phyloP scores from a whole-genome alignment of 331 rosid genomes.

The Stylosanthes scabra region DNA sequence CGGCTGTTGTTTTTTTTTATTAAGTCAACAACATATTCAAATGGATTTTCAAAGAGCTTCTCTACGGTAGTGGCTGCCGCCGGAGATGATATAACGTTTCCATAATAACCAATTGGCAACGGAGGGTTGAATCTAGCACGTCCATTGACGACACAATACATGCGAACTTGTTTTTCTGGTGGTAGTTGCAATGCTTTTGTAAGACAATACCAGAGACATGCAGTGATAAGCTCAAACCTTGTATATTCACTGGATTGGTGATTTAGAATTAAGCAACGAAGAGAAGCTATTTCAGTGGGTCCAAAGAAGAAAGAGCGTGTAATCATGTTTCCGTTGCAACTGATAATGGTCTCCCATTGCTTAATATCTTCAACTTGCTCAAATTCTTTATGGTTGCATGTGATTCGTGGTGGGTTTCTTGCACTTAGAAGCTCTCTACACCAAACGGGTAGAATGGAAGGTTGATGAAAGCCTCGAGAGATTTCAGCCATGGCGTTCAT shows the following conservation, averaged over 20 bases:
- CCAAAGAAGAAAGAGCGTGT: conserved; percentile 34
- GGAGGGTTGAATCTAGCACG: conserved; percentile 17
- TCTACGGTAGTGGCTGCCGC: neutral
- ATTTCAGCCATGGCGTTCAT: conserved; percentile 15
- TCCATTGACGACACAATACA: neutral
- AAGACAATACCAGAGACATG: too few relatives aligned
- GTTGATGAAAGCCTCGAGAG: conserved; percentile 13
- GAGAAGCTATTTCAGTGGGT: neutral
- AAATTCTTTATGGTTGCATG: conserved; percentile 40
- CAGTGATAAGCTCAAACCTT: too few relatives aligned
- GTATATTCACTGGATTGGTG: too few relatives aligned
- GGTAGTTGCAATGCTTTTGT: too few relatives aligned
- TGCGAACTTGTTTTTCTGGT: conserved; percentile 13
- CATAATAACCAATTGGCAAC: conserved; percentile 31
- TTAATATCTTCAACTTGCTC: neutral
- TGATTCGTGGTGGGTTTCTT: conserved; percentile 37
- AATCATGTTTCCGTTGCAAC: neutral
- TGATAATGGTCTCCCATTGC: too few relatives aligned
- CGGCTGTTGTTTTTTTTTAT: conserved; percentile 20
- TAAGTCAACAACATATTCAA: conserved; percentile 9
- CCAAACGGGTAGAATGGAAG: conserved; percentile 16
- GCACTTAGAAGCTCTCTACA: conserved; percentile 37
- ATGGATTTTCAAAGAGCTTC: conserved; percentile 7
- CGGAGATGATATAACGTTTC: neutral
- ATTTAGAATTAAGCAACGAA: conserved; percentile 4